phyloP scores from a whole-genome alignment of 805 yeast genomes.

The Yamadazyma tumulicola region DNA sequence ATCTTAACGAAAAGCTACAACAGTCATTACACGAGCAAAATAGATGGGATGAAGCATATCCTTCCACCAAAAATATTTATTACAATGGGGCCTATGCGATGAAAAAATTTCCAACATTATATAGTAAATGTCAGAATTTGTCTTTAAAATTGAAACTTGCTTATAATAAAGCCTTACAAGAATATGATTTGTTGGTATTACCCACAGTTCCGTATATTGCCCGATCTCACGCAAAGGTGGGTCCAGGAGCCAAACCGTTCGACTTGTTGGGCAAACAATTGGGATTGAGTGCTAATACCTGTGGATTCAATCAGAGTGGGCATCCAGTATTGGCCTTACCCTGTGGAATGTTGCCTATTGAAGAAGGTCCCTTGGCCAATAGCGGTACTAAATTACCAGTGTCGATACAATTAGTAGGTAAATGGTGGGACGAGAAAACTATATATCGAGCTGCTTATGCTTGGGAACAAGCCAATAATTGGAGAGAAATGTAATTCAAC shows the following conservation, averaged over 20 bases:
- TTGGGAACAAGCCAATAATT: conserved; percentile 28
- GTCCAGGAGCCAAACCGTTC: conserved; percentile 17
- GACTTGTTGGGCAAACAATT: conserved; percentile 22
- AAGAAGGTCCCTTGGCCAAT: conserved; percentile 20
- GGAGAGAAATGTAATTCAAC: conserved; percentile 16
- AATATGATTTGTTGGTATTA: conserved; percentile 29
- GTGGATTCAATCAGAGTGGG: conserved; percentile 33
- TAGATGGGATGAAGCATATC: conserved; percentile 14
- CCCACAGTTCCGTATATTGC: conserved; percentile 28
- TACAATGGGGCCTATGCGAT: conserved; percentile 27
- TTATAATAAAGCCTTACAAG: conserved; percentile 24
- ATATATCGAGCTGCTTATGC: conserved; percentile 33
- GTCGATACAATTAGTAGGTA: conserved; percentile 33
- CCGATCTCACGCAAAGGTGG: conserved; percentile 21
- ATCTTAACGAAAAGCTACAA: conserved; percentile 13
- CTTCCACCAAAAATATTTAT: conserved; percentile 19
- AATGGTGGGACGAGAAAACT: conserved; percentile 26
- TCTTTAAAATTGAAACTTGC: conserved; percentile 27
- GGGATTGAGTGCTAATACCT: conserved; percentile 34
- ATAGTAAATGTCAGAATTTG: conserved; percentile 29
- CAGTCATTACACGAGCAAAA: conserved; percentile 9
- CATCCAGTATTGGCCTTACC: conserved; percentile 37
- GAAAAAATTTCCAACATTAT: conserved; percentile 29
- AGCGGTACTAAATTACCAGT: conserved; percentile 27
- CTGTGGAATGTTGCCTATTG: conserved; percentile 25